Percentiles rank a stretch among this genome's conserved stretches.
Conservation (phyloP, 2,329 filamentous ascomycete genomes). For the Escovopsis sp. region DNA sequence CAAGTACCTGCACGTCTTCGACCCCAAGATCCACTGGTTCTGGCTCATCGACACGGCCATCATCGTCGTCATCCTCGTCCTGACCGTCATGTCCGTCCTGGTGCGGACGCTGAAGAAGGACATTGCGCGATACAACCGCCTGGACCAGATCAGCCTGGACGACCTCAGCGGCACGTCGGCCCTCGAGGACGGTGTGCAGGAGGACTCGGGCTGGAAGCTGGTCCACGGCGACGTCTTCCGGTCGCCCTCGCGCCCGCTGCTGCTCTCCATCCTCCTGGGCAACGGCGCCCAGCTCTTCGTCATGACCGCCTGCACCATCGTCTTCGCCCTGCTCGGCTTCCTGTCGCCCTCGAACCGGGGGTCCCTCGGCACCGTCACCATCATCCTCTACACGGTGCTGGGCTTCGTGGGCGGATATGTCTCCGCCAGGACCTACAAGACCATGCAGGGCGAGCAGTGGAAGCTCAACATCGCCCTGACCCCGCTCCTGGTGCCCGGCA, state of each 20-base stretch:
- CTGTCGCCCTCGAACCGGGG: constrained; percentile 92
- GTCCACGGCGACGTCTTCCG: constrained; percentile 97
- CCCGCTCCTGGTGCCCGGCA: constrained; percentile 67
- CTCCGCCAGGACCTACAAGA: constrained; percentile 85
- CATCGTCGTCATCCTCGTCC: constrained; percentile 80
- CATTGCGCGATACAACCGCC: constrained; percentile 88
- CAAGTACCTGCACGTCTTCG: constrained; percentile 93
- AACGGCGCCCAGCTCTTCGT: constrained; percentile 95
- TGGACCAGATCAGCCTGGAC: constrained; percentile 82
- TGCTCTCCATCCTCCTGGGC: constrained; percentile 77
- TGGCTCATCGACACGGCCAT: constrained; percentile 92
- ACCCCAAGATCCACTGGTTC: constrained; percentile 98
- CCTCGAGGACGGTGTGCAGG: constrained; percentile 83
- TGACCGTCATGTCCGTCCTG: constrained; percentile 87
- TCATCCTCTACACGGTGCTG: constrained; percentile 84
- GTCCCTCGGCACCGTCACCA: constrained; percentile 81
- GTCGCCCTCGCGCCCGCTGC: constrained; percentile 63
- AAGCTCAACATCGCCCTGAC: constrained; percentile 86
- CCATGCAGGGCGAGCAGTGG: constrained; percentile 84
- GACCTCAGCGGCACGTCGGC: constrained; percentile 69
- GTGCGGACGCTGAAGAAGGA: constrained; percentile 83
- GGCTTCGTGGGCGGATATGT: constrained; percentile 86
- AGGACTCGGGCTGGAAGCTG: constrained; percentile 97
- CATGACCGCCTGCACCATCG: constrained; percentile 90
- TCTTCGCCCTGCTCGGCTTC: constrained; percentile 86